Base-by-base conservation (phyloP, 805 yeast species). In the Hanseniaspora guilliermondii region DNA sequence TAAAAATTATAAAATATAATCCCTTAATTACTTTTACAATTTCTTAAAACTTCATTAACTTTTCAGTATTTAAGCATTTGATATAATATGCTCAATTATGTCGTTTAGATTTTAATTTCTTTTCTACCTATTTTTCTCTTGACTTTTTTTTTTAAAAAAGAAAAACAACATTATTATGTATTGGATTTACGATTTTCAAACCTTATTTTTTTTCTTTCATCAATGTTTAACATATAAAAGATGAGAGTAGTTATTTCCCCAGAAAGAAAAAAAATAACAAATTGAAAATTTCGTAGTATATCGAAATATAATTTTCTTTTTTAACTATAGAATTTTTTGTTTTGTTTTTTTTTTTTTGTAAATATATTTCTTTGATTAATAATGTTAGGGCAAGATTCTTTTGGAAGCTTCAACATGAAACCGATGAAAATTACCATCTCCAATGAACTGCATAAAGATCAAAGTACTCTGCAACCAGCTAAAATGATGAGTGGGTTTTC, bases 401-500 rank as follows among this genome's bases (percentile, higher is more conserved):
- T 32, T 19, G n/a, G 25, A 30, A 16, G 22, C 12, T 32, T 44
- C 14, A 44, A 30, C 11, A 17, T 32, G 37, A 30, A 30, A 9
- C 37, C 47, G 25, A 27, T 44, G 37, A 30, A 16, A 11, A 44
- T 12, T 32, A 32, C 9, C 21, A 27, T 30, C 16, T 44, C 47
- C 7, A 32, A 19, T 30, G 33, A 37, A 6, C 3, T 6, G 19
- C 38, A 44, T 12, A 44, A 32, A 17, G 27, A 44, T 11, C 38
- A 32, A 32, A 44, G 16, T 8, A n/a, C 22, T 2, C 36, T 49
- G 8, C 38, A 35, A 12, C 47, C 53, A 3, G 25, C 53, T 22
- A n/a, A 27, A 12, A 49, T 49, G 53, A n/a, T 42, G 5, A 41
- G n/a, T 25, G 42, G 39, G 3, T 22, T 49, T 7, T 49, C 53